phyloP scores from a whole-genome alignment of 495 filamentous ascomycete genomes.

The Glonium stellatum region DNA sequence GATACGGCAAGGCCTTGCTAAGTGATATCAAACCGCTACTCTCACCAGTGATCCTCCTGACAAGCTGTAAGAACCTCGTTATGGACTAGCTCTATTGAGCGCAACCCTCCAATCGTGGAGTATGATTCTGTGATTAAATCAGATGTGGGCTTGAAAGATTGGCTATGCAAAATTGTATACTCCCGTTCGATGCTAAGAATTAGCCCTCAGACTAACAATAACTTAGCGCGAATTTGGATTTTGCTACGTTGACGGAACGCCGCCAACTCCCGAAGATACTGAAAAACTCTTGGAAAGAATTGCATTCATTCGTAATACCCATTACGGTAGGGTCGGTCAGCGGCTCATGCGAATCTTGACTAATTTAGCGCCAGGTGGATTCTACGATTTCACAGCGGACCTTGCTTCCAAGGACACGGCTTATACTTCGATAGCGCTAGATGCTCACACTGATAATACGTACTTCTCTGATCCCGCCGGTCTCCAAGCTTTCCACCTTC shows the following conservation, averaged over 20 bases:
- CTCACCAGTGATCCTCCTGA: neutral
- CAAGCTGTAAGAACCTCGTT: neutral
- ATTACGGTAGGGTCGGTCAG: conserved; percentile 51
- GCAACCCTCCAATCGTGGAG: conserved; percentile 2
- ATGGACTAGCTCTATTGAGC: conserved; percentile 1
- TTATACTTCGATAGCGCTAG: conserved; percentile 74
- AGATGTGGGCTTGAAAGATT: conserved; percentile 47
- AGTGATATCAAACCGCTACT: neutral
- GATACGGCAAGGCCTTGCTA: conserved; percentile 17
- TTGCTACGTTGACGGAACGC: conserved; percentile 61
- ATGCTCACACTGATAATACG: conserved; percentile 83
- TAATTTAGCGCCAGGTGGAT: conserved; percentile 50
- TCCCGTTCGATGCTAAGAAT: conserved; percentile 28
- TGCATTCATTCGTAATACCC: conserved; percentile 73
- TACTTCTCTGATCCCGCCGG: conserved; percentile 90
- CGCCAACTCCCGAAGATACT: conserved; percentile 59
- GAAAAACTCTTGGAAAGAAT: conserved; percentile 67
- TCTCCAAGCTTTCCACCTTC: conserved; percentile 81
- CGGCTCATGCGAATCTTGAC: conserved; percentile 35
- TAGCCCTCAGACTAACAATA: conserved; percentile 1
- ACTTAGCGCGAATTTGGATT: conserved; percentile 55
- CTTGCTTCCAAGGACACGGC: conserved; percentile 83
- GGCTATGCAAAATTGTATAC: conserved; percentile 54
- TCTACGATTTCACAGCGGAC: conserved; percentile 91
- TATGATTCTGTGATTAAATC: conserved; percentile 52